A percentile compares a stretch with the other conserved stretches of the same genome.
Conservation (phyloP, 345 rosid species). For the Erysimum cheiranthoides region DNA sequence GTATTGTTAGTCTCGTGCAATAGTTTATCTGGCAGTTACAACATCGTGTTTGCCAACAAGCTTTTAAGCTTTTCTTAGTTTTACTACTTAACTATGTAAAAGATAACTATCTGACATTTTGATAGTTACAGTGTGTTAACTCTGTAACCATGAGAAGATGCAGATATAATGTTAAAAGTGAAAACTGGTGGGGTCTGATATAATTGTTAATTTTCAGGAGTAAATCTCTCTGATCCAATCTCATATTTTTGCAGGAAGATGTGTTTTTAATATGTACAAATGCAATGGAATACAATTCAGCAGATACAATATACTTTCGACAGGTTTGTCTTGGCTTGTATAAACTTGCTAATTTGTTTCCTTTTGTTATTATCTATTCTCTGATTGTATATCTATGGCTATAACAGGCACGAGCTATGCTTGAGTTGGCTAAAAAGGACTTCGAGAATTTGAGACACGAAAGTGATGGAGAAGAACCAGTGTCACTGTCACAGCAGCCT, state of each 20-base stretch:
- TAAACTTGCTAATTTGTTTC: not conserved
- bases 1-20: not conserved
- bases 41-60: not conserved
- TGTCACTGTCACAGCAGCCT: conserved; percentile 52
- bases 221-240: conserved; percentile 1
- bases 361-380: not conserved
- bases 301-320: conserved; percentile 78
- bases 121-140: not conserved
- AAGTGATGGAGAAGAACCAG: conserved; percentile 65
- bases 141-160: conserved; percentile 7
- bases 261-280: conserved; percentile 79
- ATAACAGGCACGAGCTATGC: conserved; percentile 79
- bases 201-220: not conserved
- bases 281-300: conserved; percentile 90
- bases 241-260: conserved; percentile 59
- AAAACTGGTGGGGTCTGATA: not conserved
- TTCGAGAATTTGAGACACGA: conserved; percentile 84
- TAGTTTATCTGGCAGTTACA: conserved; percentile 1
- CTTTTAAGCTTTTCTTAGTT: not conserved
- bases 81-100: not conserved
- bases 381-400: conserved; percentile 8
- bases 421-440: conserved; percentile 82
- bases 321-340: conserved; percentile 55
- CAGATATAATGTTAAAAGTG: not conserved
- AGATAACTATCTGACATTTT: not conserved